Evolutionary conservation across 106 monocot genomes (phyloP).

Genomic region (Hemerocallis citrina): DNA sequence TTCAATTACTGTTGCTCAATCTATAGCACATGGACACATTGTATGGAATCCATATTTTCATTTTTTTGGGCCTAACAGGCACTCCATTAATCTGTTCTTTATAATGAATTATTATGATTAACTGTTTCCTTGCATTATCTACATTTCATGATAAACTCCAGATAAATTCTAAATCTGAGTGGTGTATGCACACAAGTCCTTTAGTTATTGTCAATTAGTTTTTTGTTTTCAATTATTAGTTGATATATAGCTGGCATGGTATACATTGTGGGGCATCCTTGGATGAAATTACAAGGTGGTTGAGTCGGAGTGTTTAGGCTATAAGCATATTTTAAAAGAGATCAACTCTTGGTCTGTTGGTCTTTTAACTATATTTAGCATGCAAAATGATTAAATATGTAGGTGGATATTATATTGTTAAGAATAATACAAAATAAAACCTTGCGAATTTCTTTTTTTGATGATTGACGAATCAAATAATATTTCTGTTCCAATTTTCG

Average conservation of each 20-base stretch:
- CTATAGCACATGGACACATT: too few relatives aligned
- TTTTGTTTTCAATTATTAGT: background rate
- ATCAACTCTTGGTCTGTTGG: background rate
- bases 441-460: constrained; percentile 3
- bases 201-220: background rate
- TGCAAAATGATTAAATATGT: too few relatives aligned
- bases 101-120: background rate
- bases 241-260: too few relatives aligned
- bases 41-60: too few relatives aligned
- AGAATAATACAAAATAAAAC: too few relatives aligned
- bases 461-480: constrained; percentile 5
- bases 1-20: too few relatives aligned
- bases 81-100: too few relatives aligned
- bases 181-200: background rate
- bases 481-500: constrained; percentile 4
- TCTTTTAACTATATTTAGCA: background rate
- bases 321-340: background rate
- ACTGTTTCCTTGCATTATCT: background rate
- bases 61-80: too few relatives aligned
- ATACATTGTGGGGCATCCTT: background rate
- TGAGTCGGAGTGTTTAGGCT: too few relatives aligned
- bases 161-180: too few relatives aligned
- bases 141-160: background rate
- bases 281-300: background rate
- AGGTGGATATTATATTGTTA: too few relatives aligned